Evolutionary conservation across 2,329 filamentous ascomycete genomes (phyloP).

Genomic region (Immersiporthe knoxdaviesiana): DNA sequence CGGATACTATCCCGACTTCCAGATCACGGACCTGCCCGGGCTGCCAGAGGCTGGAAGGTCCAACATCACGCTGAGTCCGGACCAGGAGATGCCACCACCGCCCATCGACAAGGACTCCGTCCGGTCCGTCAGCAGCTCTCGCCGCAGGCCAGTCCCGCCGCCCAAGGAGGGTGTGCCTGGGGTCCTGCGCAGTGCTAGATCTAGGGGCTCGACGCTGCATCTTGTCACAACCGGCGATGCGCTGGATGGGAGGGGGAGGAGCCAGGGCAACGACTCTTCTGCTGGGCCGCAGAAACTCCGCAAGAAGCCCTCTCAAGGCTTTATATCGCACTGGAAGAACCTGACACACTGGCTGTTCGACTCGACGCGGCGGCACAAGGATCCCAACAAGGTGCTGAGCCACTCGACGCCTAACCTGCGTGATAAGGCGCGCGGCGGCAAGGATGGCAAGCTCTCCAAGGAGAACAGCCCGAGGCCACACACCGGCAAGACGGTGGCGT

Average conservation of each 20-base stretch:
- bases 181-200: slow-evolving; percentile 67
- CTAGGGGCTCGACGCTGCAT: slow-evolving; percentile 83
- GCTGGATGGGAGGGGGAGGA: slow-evolving; percentile 42
- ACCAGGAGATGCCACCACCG: slow-evolving; percentile 57
- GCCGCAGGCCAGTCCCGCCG: slow-evolving; percentile 75
- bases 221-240: slow-evolving; percentile 71
- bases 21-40: slow-evolving; percentile 74
- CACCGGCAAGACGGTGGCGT: slow-evolving; percentile 59
- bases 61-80: slow-evolving; percentile 48
- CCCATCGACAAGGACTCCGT: slow-evolving; percentile 80
- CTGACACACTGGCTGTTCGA: slow-evolving; percentile 68
- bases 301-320: slow-evolving; percentile 61
- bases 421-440: slow-evolving; percentile 50
- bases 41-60: slow-evolving; percentile 65
- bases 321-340: slow-evolving; percentile 65
- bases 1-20: slow-evolving; percentile 64
- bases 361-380: slow-evolving; percentile 56
- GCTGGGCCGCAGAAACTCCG: slow-evolving; percentile 50
- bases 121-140: slow-evolving; percentile 76
- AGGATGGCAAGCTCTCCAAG: slow-evolving; percentile 49
- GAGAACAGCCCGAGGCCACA: slow-evolving; percentile 62
- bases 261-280: slow-evolving; percentile 38
- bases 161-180: slow-evolving; percentile 78
- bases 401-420: slow-evolving; percentile 64
- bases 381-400: slow-evolving; percentile 54